These are phyloP conservation scores for Pestalotiopsis sp. DNA, from an alignment of 2,329 filamentous ascomycete species.

Conservation along the genomic window DNA sequence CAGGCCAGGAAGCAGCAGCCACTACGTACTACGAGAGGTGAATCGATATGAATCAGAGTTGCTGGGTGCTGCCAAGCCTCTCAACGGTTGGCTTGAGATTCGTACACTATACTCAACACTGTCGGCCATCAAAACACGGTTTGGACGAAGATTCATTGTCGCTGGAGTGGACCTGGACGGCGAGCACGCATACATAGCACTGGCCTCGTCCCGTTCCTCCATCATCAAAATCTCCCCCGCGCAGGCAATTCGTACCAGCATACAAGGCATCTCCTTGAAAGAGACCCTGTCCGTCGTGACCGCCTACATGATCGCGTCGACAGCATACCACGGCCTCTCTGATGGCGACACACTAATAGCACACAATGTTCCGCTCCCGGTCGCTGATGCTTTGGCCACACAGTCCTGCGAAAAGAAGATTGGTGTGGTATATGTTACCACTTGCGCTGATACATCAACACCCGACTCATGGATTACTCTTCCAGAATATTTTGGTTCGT, in stretches of 20 bases:
- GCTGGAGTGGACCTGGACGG: neutral
- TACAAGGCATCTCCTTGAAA: neutral
- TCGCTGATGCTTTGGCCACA: neutral
- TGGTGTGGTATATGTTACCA: neutral
- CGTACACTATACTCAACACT: neutral
- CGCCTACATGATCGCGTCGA: neutral
- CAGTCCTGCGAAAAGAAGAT: neutral
- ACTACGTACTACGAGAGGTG: no score
- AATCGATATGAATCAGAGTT: neutral
- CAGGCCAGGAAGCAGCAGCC: no score
- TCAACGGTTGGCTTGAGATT: neutral
- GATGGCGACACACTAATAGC: neutral
- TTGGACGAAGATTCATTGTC: slow-evolving; percentile 3
- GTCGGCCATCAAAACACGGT: neutral
- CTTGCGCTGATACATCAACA: neutral
- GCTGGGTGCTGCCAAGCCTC: neutral
- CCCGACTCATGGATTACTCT: neutral
- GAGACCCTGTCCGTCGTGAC: neutral
- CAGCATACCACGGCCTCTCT: neutral
- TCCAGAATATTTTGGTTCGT: neutral
- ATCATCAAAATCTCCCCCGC: neutral
- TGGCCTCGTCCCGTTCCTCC: neutral
- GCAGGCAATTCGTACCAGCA: neutral
- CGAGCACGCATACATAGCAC: neutral
- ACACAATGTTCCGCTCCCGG: neutral